Evolutionary conservation across 371 early-diverging fungal genomes (phyloP).

Genomic region (Mucor sp.): DNA sequence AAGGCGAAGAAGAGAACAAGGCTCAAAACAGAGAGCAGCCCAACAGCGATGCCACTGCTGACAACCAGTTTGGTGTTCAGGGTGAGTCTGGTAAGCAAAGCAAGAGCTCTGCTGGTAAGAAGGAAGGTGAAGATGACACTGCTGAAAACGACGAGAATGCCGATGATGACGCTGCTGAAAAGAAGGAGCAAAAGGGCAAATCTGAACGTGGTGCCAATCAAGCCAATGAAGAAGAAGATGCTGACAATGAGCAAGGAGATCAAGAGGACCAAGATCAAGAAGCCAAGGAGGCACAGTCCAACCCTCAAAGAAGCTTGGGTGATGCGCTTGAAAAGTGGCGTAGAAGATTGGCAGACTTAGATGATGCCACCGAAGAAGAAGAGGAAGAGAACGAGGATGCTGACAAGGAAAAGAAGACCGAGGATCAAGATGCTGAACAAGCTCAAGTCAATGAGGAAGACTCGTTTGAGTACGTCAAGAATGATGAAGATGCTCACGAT

Average conservation of each 20-base stretch:
- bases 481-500: slow-evolving; percentile 77
- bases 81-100: slow-evolving; percentile 64
- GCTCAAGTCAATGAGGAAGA: slow-evolving; percentile 61
- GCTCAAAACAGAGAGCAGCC: slow-evolving; percentile 53
- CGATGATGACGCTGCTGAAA: slow-evolving; percentile 30
- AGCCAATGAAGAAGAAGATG: slow-evolving; percentile 39
- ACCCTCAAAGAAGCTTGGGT: slow-evolving; percentile 83
- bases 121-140: slow-evolving; percentile 48
- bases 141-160: slow-evolving; percentile 35
- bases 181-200: slow-evolving; percentile 39
- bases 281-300: slow-evolving; percentile 42
- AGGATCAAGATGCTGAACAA: slow-evolving; percentile 49
- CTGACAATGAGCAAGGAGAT: slow-evolving; percentile 16
- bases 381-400: slow-evolving; percentile 52
- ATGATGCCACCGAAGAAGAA: slow-evolving; percentile 52
- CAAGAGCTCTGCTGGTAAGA: slow-evolving; percentile 51
- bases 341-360: slow-evolving; percentile 72
- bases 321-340: slow-evolving; percentile 92
- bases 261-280: slow-evolving; percentile 27
- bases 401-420: slow-evolving; percentile 46
- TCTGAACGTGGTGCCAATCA: slow-evolving; percentile 47
- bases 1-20: slow-evolving; percentile 32
- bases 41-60: slow-evolving; percentile 54
- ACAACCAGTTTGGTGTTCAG: slow-evolving; percentile 71
- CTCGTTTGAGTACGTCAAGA: slow-evolving; percentile 75